Conservation (phyloP, 345 rosid genomes). For the Sisymbrium altissimum region DNA sequence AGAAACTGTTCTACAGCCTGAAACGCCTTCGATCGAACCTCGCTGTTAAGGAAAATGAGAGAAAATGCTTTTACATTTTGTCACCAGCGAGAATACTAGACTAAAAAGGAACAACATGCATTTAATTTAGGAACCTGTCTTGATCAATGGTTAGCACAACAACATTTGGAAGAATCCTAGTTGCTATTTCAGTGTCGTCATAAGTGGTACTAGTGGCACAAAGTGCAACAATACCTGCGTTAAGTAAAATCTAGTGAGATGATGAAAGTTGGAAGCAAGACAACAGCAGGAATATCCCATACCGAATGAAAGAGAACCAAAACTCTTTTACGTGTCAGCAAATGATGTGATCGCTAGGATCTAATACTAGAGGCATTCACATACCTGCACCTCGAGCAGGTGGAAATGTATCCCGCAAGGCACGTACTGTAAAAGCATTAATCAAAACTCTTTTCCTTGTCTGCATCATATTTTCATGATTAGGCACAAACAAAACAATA, state of each 20-base stretch:
- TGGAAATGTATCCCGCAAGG: conserved; percentile 90
- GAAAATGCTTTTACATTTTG: conserved; percentile 8
- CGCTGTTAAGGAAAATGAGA: conserved; percentile 52
- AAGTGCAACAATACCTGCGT: conserved; percentile 90
- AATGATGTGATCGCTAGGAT: conserved; percentile 1
- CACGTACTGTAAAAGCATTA: conserved; percentile 99
- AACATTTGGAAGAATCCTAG: conserved; percentile 84
- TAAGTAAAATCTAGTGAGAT: conserved; percentile 21
- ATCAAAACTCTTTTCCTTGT: conserved; percentile 94
- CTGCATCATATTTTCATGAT: conserved; percentile 44
- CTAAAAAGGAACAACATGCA: background rate
- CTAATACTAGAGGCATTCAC: background rate
- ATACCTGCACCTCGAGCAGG: conserved; percentile 99
- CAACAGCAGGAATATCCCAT: conserved; percentile 4
- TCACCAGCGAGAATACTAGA: background rate
- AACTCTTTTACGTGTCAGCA: background rate
- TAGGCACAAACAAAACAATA: conserved; percentile 8
- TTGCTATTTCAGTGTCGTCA: conserved; percentile 86
- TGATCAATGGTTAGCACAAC: conserved; percentile 90
- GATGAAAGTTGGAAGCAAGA: background rate
- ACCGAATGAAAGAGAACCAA: background rate
- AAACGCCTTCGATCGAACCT: conserved; percentile 91
- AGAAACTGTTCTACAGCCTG: conserved; percentile 92
- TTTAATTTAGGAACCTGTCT: conserved; percentile 58
- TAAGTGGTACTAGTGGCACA: conserved; percentile 92